These are phyloP conservation scores for Blastobotrys serpentis DNA, from an alignment of 1,139 yeast species.

Conservation along the genomic window DNA sequence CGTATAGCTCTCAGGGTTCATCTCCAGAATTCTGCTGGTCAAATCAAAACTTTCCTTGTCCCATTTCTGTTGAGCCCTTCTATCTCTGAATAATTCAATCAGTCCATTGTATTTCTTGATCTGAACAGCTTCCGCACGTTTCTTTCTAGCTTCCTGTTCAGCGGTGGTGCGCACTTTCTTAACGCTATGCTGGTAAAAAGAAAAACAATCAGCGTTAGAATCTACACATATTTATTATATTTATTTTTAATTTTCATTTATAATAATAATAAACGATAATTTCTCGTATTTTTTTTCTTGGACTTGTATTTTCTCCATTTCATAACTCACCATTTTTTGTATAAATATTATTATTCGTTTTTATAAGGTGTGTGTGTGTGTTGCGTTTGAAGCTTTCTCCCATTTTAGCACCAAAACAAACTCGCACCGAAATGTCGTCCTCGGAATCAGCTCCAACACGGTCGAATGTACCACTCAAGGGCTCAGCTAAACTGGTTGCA, in stretches of 20 bases:
- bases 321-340: too few species aligned
- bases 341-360: too few species aligned
- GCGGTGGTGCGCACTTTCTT: slow-evolving; percentile 58
- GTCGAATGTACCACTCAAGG: slow-evolving; percentile 37
- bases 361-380: slow-evolving; percentile 3
- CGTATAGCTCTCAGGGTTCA: slow-evolving; percentile 87
- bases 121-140: slow-evolving; percentile 52
- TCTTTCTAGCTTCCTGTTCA: slow-evolving; percentile 48
- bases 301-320: too few species aligned
- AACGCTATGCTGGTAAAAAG: slow-evolving; percentile 70
- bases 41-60: slow-evolving; percentile 48
- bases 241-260: too few species aligned
- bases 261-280: too few species aligned
- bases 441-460: slow-evolving; percentile 28
- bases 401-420: too few species aligned
- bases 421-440: slow-evolving; percentile 10
- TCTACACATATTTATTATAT: neutral
- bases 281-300: too few species aligned
- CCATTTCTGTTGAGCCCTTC: slow-evolving; percentile 30
- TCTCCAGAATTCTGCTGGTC: slow-evolving; percentile 55
- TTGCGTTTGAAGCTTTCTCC: too few species aligned
- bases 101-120: slow-evolving; percentile 55
- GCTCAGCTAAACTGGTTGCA: slow-evolving; percentile 73
- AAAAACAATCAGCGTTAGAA: too few species aligned
- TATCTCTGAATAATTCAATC: slow-evolving; percentile 36